Base-by-base conservation (phyloP, 352 stramenopile species). In the Pythium aquatile region DNA sequence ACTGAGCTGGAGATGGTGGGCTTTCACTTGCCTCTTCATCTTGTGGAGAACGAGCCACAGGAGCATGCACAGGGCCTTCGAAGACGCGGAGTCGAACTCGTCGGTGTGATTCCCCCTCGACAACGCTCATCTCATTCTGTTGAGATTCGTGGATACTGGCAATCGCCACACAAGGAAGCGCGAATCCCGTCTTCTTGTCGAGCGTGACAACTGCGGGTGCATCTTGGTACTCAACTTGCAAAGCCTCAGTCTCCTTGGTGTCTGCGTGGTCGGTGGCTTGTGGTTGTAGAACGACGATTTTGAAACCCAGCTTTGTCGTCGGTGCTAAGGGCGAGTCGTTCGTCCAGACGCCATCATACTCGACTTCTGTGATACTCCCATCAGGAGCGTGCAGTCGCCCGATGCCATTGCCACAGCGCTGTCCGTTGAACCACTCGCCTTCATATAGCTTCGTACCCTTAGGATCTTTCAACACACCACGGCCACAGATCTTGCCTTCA, bases 21-120 rank as follows among this genome's bases (percentile, higher is more conserved):
- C 24, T 33, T 17, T 57, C 49, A 42, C 20, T 20, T 20, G 35
- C 14, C 6, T 42, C 33, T 47, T 39, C 44, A 10, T 56, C 53
- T 2, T 14, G 20, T 32, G 55, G 66, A 24, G 61, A 35, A 3
- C 58, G 29, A 14, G 28, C 28, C 9, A 32, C 33, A 13, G 30
- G 26, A 35, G 37, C 13, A 24, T 28, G 40, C 7, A 60, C 58
- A 1, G 33, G n/a, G 2, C 74, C 77, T 66, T 84, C 65, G 54
- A 83, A 84, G 6, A 87, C 59, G 4, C 70, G 69, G 11, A 87
- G 26, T 13, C 69, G 68, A 35, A 87, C 47, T 2, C 33, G 66
- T 20, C 78, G 70, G 32, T 63, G 53, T 9, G 67, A 77, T 52
- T 89, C 80, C 13, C 76, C 76, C 11, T 24, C 8, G 0, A 85